Percentiles rank a stretch among this genome's conserved stretches.
These are phyloP conservation scores for Penicillium brevicompactum DNA, from an alignment of 2,329 filamentous ascomycete genomes.

Conservation along the genomic window DNA sequence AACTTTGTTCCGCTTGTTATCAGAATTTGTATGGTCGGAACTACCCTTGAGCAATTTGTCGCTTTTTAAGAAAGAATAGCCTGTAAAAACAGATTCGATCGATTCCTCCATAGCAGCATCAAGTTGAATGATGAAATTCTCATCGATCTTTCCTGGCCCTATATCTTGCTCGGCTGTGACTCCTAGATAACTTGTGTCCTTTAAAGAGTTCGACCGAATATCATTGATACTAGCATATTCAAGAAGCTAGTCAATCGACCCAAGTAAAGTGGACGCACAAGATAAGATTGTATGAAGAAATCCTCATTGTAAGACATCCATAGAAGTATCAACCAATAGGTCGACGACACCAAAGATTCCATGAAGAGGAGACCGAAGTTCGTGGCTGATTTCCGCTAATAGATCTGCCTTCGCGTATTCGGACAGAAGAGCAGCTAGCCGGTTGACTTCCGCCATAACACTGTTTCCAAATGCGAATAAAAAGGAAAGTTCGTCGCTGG, in stretches of 20 bases:
- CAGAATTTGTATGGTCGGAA: neutral
- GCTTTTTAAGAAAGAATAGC: conserved; percentile 10
- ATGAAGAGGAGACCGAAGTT: conserved; percentile 35
- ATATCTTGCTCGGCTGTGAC: too few species aligned
- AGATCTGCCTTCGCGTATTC: conserved; percentile 32
- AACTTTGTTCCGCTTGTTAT: neutral
- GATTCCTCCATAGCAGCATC: conserved; percentile 12
- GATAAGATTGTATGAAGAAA: conserved; percentile 35
- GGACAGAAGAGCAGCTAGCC: conserved; percentile 22
- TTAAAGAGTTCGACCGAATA: neutral
- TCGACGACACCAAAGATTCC: conserved; percentile 31
- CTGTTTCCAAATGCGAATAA: conserved; percentile 28
- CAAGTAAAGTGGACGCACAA: conserved; percentile 43
- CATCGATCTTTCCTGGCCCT: neutral
- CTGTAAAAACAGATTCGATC: conserved; percentile 17
- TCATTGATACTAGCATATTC: conserved; percentile 29
- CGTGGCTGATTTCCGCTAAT: conserved; percentile 32
- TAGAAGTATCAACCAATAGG: conserved; percentile 24
- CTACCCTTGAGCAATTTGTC: too few species aligned
- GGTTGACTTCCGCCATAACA: conserved; percentile 30
- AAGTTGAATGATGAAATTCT: conserved; percentile 12
- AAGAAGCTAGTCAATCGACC: conserved; percentile 40
- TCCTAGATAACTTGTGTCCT: too few species aligned
- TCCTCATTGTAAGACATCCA: conserved; percentile 23
- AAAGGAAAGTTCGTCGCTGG: conserved; percentile 24